Conservation (phyloP, 805 yeast species). For the Isabelozyma rhagii region DNA sequence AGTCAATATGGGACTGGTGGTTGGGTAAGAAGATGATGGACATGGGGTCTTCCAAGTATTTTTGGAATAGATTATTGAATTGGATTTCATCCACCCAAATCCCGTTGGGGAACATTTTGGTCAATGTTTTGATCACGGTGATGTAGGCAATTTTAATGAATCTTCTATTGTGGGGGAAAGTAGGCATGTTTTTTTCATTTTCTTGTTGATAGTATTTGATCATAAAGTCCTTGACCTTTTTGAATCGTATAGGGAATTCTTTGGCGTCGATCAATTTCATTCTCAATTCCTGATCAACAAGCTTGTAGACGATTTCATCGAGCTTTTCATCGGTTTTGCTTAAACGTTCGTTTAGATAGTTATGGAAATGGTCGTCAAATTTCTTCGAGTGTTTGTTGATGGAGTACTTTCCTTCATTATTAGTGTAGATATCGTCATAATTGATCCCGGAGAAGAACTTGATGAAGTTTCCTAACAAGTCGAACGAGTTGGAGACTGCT, state of each 20-base stretch:
- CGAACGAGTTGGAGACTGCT: constrained; percentile 18
- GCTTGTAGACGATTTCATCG: constrained; percentile 31
- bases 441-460: constrained; percentile 25
- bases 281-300: constrained; percentile 35
- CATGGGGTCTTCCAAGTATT: constrained; percentile 38
- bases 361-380: constrained; percentile 24
- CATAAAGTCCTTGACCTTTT: constrained; percentile 37
- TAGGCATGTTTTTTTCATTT: constrained; percentile 36
- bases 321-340: constrained; percentile 29
- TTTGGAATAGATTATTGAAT: constrained; percentile 23
- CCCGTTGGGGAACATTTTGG: constrained; percentile 41
- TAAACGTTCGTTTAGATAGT: constrained; percentile 31
- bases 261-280: constrained; percentile 33
- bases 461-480: constrained; percentile 28
- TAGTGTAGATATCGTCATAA: constrained; percentile 26
- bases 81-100: constrained; percentile 35
- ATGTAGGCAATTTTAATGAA: constrained; percentile 34
- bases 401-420: constrained; percentile 32
- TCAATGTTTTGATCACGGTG: constrained; percentile 31
- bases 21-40: constrained; percentile 53
- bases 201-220: constrained; percentile 31
- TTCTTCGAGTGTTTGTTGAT: constrained; percentile 26
- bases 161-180: constrained; percentile 17
- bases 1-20: constrained; percentile 62
- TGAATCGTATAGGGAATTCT: constrained; percentile 29